Conservation (phyloP, 2,329 filamentous ascomycete genomes). For the Diaporthe humulicola region DNA sequence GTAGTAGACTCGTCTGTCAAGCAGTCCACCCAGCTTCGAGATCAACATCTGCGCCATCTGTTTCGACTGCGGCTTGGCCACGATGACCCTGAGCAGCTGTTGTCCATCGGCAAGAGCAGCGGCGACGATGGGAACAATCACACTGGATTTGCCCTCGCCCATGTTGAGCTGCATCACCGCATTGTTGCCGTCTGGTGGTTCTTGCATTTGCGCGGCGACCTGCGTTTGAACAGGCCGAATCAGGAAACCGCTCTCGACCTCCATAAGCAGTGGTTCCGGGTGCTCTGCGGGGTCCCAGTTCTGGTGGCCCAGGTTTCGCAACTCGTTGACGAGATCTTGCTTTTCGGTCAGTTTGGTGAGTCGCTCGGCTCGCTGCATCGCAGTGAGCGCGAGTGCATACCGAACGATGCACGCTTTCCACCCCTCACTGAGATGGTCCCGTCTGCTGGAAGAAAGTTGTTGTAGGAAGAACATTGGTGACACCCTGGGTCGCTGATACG, state of each 20-base stretch:
- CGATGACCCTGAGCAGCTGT: slow-evolving; percentile 67
- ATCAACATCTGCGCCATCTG: slow-evolving; percentile 72
- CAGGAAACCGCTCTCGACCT: slow-evolving; percentile 70
- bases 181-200: slow-evolving; percentile 54
- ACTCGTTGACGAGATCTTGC: slow-evolving; percentile 49
- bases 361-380: slow-evolving; percentile 58
- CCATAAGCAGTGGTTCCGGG: slow-evolving; percentile 72
- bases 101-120: slow-evolving; percentile 62
- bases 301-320: slow-evolving; percentile 64
- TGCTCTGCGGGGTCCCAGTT: slow-evolving; percentile 64
- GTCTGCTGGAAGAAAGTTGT: slow-evolving; percentile 47
- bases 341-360: slow-evolving; percentile 52
- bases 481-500: slow-evolving; percentile 45
- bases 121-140: slow-evolving; percentile 75
- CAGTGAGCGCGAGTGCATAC: slow-evolving; percentile 56
- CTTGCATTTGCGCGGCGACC: slow-evolving; percentile 68
- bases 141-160: slow-evolving; percentile 76
- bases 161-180: slow-evolving; percentile 74
- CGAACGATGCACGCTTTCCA: slow-evolving; percentile 54
- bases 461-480: slow-evolving; percentile 52
- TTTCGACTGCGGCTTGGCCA: slow-evolving; percentile 70
- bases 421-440: slow-evolving; percentile 43
- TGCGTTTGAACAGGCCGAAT: slow-evolving; percentile 69
- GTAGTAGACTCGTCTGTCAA: slow-evolving; percentile 66
- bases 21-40: slow-evolving; percentile 66